phyloP scores from a whole-genome alignment of 768 basidiomycete species.

The Rhodotorula taiwanensis region DNA sequence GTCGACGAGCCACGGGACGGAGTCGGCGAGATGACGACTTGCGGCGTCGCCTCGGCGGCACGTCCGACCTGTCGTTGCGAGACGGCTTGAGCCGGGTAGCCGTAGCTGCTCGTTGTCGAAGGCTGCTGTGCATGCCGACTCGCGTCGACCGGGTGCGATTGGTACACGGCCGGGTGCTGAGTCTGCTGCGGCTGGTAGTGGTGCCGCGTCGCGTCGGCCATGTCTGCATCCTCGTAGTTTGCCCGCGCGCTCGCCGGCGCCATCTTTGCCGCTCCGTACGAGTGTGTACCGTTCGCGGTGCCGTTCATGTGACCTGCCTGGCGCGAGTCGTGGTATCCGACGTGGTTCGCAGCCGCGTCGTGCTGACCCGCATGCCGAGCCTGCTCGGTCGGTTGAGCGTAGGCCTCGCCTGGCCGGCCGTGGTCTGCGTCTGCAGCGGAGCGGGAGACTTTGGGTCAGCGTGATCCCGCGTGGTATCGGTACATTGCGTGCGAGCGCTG shows the following conservation, averaged over 20 bases:
- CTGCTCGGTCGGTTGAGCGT: background rate
- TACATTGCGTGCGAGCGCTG: too few species aligned
- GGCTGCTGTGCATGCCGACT: slow-evolving; percentile 4
- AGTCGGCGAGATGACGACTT: slow-evolving; percentile 34
- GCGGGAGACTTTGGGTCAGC: background rate
- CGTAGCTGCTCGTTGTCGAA: background rate
- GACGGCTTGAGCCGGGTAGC: slow-evolving; percentile 4
- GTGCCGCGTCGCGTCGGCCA: slow-evolving; percentile 4
- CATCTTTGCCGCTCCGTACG: too few species aligned
- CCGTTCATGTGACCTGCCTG: slow-evolving; percentile 25
- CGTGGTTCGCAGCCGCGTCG: background rate
- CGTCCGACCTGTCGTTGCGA: slow-evolving; percentile 12
- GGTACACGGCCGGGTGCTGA: background rate
- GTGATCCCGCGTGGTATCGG: too few species aligned
- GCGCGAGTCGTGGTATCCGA: background rate
- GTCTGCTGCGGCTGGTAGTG: background rate
- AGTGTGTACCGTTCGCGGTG: background rate
- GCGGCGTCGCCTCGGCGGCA: slow-evolving; percentile 13
- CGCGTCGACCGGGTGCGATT: slow-evolving; percentile 5
- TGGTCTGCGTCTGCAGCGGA: background rate
- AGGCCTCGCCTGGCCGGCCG: slow-evolving; percentile 8
- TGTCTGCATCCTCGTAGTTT: slow-evolving; percentile 24
- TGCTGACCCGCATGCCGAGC: slow-evolving; percentile 1
- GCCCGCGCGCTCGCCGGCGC: slow-evolving; percentile 3
- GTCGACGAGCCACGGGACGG: slow-evolving; percentile 31